Conservation (phyloP, 805 yeast genomes). For the Sungouiella blattae region DNA sequence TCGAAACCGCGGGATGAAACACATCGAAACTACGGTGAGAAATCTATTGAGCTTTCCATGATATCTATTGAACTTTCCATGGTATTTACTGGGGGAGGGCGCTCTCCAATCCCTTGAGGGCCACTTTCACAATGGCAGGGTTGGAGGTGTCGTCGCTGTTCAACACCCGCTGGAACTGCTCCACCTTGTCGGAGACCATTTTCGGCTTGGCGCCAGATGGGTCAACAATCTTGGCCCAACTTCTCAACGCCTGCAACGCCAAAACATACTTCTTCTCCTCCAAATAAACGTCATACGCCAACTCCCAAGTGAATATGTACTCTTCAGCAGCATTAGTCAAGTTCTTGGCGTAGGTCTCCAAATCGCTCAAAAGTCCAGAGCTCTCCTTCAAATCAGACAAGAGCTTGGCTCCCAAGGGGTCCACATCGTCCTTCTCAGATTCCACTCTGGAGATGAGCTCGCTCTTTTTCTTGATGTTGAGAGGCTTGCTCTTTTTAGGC, state of each 20-base stretch:
- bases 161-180: constrained; percentile 28
- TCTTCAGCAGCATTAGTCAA: constrained; percentile 41
- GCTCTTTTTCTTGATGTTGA: constrained; percentile 48
- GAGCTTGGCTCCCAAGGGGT: constrained; percentile 55
- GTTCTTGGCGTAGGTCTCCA: constrained; percentile 41
- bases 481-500: constrained; percentile 54
- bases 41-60: too few species aligned
- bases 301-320: constrained; percentile 39
- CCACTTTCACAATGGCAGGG: constrained; percentile 43
- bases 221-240: constrained; percentile 37
- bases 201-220: constrained; percentile 14
- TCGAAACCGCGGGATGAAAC: too few species aligned
- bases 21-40: too few species aligned
- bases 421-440: constrained; percentile 48
- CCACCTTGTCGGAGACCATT: constrained; percentile 29
- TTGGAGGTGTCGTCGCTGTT: constrained; percentile 37
- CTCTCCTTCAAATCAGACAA: constrained; percentile 23
- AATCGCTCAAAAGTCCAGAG: constrained; percentile 38
- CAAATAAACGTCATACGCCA: constrained; percentile 37
- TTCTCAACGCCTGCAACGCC: constrained; percentile 43
- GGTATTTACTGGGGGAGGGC: constrained; percentile 38
- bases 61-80: too few species aligned
- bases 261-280: constrained; percentile 44
- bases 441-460: constrained; percentile 47
- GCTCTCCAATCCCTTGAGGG: constrained; percentile 31